Evolutionary conservation across 805 yeast genomes (phyloP).

Genomic region (Sugiyamaella marilandica): DNA sequence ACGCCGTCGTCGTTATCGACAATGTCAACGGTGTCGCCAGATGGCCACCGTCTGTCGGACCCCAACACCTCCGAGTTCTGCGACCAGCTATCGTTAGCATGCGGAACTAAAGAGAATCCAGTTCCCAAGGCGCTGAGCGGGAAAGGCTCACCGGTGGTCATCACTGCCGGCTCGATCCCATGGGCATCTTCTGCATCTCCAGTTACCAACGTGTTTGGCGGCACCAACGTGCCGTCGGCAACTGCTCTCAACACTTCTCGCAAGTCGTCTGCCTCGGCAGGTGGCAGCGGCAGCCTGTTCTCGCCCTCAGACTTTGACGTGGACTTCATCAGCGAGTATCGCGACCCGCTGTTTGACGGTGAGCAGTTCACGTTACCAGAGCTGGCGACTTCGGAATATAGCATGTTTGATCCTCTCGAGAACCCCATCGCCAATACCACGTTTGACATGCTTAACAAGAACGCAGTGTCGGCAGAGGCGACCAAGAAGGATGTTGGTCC

Average conservation of each 20-base stretch:
- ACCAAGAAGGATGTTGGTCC: background rate
- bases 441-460: conserved; percentile 13
- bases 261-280: conserved; percentile 6
- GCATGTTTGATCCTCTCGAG: conserved; percentile 35
- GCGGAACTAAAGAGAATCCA: conserved; percentile 69
- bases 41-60: conserved; percentile 2
- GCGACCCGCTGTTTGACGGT: conserved; percentile 31
- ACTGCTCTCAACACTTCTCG: background rate
- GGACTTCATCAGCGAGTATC: conserved; percentile 26
- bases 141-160: conserved; percentile 15
- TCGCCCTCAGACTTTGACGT: conserved; percentile 28
- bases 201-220: background rate
- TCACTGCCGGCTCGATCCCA: conserved; percentile 18
- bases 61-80: conserved; percentile 59
- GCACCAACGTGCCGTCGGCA: background rate
- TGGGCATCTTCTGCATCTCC: conserved; percentile 16
- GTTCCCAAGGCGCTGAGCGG: conserved; percentile 42
- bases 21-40: background rate
- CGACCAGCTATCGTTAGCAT: conserved; percentile 66
- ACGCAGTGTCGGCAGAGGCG: background rate
- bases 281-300: conserved; percentile 12
- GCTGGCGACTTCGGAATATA: conserved; percentile 31
- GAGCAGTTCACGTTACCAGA: conserved; percentile 33
- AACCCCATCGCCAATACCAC: conserved; percentile 21
- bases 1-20: background rate